Base-by-base conservation (phyloP, 2,329 filamentous ascomycete genomes). In the Aspergillus chevalieri region DNA sequence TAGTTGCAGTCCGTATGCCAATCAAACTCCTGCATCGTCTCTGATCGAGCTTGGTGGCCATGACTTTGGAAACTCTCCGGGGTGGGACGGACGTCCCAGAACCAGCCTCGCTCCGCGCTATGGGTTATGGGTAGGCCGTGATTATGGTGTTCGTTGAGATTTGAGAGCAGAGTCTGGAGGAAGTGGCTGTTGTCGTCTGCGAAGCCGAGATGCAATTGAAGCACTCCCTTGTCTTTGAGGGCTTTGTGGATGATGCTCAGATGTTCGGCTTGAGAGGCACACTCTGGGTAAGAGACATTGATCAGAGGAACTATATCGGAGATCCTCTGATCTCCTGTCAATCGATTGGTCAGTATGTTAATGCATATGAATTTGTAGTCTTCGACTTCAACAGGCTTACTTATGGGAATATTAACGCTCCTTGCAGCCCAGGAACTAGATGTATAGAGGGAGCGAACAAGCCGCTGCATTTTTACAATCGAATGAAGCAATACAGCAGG, bases 1-100 rank as follows among this genome's bases (percentile, higher is more conserved):
- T 74, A 74, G 50, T 67, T 71, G 54, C 71, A 74, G 39, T 74
- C 70, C 0, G 68, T 74, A 43, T 74, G 71, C 71, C 71, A 74
- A 0, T 70, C 65, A 28, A 74, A 74, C 2, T 68, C 58, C 0
- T 64, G 51, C 67, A 71, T 72, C 1, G 71, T 74, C 51, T 74
- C 70, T 1, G 66, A 70, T 1, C 70, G 59, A 1, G 71, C 71
- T n/a, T 65, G 66, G 34, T 67, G 60, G 22, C 54, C 55, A 8
- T 50, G 53, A 24, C 63, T 60, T 42, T 72, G 68, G 47, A 65
- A 67, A 22, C 26, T 59, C 15, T 43, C 41, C 6, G 9, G 8
- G 2, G 9, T 14, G 41, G 19, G 41, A 5, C 17, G 41, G 9
- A 22, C 14, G 12, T 43, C 41, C 19, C 21, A 43, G 14, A 43